Evolutionary conservation across 176 grass and related monocot species (phyloP), one percentile per base, ranked within the genome.

Genomic region (Carex kokanica): DNA sequence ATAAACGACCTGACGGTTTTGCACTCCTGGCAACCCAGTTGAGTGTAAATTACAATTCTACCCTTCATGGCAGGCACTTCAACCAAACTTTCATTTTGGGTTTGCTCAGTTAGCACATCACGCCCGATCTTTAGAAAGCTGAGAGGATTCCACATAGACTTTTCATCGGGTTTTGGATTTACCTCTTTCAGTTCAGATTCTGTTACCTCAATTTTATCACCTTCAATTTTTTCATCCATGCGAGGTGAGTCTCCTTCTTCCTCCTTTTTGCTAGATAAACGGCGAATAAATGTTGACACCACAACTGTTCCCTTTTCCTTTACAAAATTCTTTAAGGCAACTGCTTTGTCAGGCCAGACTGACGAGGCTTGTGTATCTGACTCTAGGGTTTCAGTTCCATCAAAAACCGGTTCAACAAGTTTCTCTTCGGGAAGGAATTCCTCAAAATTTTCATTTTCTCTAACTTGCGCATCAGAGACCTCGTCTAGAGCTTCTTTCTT

Each of bases 261-360:
- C 18, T 98, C 89, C 79, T 90, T 98, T 85, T 88, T 98, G 43
- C 95, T 89, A 86, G 95, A 98, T 84, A 98, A 89, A 27, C 84
- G 92, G 5, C 95, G 90, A 57, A 98, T 84, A 85, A 98, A 80
- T 73, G 87, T 98, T 79, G 92, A 92, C 85, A 97, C 90, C 80
- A 87, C 92, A 57, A 89, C 78, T 27, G 84, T 84, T 60, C 95
- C 83, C 85, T 94, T 98, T 78, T 98, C 92, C 86, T 89, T 98
- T 17, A 98, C 95, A 90, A 91, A 94, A 29, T 94, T 94, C 77
- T 85, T 94, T 62, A 98, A 82, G 32, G 92, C 95, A 91, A 79
- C 86, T 83, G 95, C 95, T 84, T 80, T 88, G 64, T 98, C 95
- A 79, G 88, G 93, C 85, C 93, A 84, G 56, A 87, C 68, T 88